Base-by-base conservation (phyloP, 2,329 filamentous ascomycete species). In the Anisogramma anomala region DNA sequence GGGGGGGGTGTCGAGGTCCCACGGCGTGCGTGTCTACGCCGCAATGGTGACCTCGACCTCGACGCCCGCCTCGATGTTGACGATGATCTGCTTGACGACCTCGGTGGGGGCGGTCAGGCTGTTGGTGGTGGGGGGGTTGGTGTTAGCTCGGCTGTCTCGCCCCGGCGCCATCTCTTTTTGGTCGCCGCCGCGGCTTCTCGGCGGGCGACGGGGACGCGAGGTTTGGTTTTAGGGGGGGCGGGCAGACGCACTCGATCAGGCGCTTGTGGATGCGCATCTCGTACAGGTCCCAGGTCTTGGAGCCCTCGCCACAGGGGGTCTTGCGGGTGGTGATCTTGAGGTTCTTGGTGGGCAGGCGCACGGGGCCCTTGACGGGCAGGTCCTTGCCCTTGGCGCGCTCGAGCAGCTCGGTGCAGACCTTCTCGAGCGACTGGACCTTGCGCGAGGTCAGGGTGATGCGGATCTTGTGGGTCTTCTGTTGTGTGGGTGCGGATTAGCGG, bases 221-320 rank as follows among this genome's bases (percentile, higher is more conserved):
- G n/a, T n/a, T n/a, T n/a, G n/a, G n/a, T n/a, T n/a, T n/a, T n/a
- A 25, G 33, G 41, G 33, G 27, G 3, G n/a, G 22, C 31, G 19
- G 30, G 36, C 4, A 15, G 18, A 75, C 79, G 59, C 65, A 84
- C 79, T 94, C 88, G 64, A 95, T 95, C 63, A 95, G 77, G 58
- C 88, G 84, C 83, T 95, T 95, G 80, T 95, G 87, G 67, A 95
- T 94, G 73, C 89, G 83, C 87, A 98, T 93, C 82, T 98, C 89
- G 70, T 76, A 98, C 68, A 77, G 81, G 68, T 96, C 91, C 91
- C 91, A 98, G 64, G 91, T 98, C 86, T 98, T 98, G 70, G 84
- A 93, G 73, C 91, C 91, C 80, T 98, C 91, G 84, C 91, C 91
- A 72, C 84, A 91, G 67, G 91, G 91, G 53, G 91, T 96, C 84